Conservation (phyloP, 192 early-diverging fungal species). For the Coemansia biformis region DNA sequence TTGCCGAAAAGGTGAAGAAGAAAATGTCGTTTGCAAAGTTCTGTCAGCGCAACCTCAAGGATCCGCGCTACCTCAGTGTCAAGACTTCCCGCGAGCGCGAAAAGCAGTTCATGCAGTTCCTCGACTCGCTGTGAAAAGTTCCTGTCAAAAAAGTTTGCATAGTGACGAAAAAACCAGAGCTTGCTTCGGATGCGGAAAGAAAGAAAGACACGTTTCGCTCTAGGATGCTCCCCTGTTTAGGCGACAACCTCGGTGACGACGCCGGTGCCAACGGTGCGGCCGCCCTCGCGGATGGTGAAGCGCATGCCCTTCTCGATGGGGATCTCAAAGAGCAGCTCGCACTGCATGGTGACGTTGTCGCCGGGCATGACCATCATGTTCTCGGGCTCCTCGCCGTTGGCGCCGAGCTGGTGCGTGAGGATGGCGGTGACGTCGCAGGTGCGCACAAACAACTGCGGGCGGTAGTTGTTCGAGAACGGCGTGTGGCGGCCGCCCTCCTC, state of each 20-base stretch:
- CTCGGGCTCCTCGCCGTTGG: conserved; percentile 71
- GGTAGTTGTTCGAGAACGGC: conserved; percentile 95
- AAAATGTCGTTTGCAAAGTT: conserved; percentile 38
- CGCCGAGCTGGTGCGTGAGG: conserved; percentile 66
- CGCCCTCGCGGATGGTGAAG: conserved; percentile 97
- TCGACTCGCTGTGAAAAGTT: conserved; percentile 20
- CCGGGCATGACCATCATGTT: conserved; percentile 98
- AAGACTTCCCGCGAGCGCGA: conserved; percentile 46
- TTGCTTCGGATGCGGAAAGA: too few species aligned
- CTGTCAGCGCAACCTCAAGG: conserved; percentile 32
- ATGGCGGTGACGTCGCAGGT: conserved; percentile 93
- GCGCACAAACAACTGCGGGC: conserved; percentile 91
- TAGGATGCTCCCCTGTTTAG: too few species aligned
- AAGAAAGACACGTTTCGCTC: too few species aligned
- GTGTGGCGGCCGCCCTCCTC: conserved; percentile 99
- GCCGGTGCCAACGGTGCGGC: conserved; percentile 95
- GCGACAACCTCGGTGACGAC: conserved; percentile 72
- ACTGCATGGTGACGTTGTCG: conserved; percentile 85
- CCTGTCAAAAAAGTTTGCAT: too few species aligned
- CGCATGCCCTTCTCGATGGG: conserved; percentile 91
- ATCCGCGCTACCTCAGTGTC: conserved; percentile 31
- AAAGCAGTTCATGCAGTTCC: conserved; percentile 26
- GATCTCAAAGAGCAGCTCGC: conserved; percentile 75
- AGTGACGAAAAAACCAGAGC: too few species aligned
- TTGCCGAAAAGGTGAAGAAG: conserved; percentile 18